Evolutionary conservation across 2,329 filamentous ascomycete genomes (phyloP).

Genomic region (Claviceps paspali): DNA sequence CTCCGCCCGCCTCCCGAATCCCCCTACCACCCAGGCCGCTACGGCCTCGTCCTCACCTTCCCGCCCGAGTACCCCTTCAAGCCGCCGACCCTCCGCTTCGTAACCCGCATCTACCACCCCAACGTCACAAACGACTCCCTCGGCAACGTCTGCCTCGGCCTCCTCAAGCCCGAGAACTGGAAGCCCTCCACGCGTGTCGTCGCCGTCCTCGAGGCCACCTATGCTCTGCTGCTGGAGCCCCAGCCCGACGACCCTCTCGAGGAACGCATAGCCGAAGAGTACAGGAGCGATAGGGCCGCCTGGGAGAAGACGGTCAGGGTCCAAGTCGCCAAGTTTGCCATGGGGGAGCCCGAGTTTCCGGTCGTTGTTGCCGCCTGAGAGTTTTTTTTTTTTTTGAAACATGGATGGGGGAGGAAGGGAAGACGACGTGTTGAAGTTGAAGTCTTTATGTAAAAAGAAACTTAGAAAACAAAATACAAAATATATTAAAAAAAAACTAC

Average conservation of each 20-base stretch:
- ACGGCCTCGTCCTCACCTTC: conserved; percentile 56
- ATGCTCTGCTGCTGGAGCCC: conserved; percentile 61
- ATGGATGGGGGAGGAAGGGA: neutral
- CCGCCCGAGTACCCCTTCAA: conserved; percentile 84
- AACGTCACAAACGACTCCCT: conserved; percentile 80
- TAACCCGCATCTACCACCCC: conserved; percentile 87
- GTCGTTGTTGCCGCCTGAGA: too few relatives aligned
- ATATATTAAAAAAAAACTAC: too few relatives aligned
- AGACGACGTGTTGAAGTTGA: too few relatives aligned
- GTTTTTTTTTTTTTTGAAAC: too few relatives aligned
- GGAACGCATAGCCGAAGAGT: conserved; percentile 73
- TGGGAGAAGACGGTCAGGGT: conserved; percentile 62
- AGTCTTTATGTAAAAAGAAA: too few relatives aligned
- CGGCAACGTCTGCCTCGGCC: conserved; percentile 72
- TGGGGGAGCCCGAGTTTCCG: conserved; percentile 22
- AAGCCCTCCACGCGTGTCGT: conserved; percentile 70
- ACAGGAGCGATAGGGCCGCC: conserved; percentile 45
- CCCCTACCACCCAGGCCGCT: conserved; percentile 50
- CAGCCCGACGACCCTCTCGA: conserved; percentile 86
- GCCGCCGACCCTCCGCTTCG: conserved; percentile 63
- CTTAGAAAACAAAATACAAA: too few relatives aligned
- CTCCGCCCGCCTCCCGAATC: conserved; percentile 29
- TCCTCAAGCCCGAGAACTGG: conserved; percentile 79
- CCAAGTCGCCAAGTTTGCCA: conserved; percentile 64
- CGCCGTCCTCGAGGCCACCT: conserved; percentile 62